phyloP scores from a whole-genome alignment of 495 filamentous ascomycete genomes.

The Penicillium robsamsonii region DNA sequence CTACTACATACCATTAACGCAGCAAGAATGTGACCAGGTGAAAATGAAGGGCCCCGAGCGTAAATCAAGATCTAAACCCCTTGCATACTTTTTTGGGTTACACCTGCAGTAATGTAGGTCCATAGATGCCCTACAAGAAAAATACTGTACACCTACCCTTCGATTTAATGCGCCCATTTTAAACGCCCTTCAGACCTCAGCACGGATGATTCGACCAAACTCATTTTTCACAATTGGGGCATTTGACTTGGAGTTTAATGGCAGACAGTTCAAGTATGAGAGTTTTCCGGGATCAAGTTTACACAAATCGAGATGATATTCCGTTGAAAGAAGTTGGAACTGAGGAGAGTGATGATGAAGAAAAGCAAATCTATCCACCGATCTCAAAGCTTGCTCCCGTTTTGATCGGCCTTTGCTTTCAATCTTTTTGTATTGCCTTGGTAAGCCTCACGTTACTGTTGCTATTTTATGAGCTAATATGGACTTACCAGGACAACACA shows the following conservation, averaged over 20 bases:
- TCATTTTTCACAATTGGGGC: slow-evolving; percentile 8
- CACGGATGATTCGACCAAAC: neutral
- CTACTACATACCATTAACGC: neutral
- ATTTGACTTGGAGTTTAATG: slow-evolving; percentile 10
- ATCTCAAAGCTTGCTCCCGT: slow-evolving; percentile 54
- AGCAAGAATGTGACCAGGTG: neutral
- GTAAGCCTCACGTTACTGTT: slow-evolving; percentile 31
- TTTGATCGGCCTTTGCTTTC: slow-evolving; percentile 57
- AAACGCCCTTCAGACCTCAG: neutral
- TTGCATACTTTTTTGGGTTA: slow-evolving; percentile 5
- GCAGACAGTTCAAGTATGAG: slow-evolving; percentile 10
- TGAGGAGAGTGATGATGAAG: slow-evolving; percentile 23
- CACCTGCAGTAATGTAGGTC: neutral
- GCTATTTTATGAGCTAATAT: neutral
- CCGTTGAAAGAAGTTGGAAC: slow-evolving; percentile 21
- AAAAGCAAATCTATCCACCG: slow-evolving; percentile 49
- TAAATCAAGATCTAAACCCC: neutral
- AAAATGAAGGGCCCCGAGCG: neutral
- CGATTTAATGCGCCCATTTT: neutral
- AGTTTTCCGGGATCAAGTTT: slow-evolving; percentile 17
- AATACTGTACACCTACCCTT: neutral
- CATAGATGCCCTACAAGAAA: neutral
- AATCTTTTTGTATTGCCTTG: slow-evolving; percentile 64
- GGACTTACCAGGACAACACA: slow-evolving; percentile 59
- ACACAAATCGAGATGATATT: slow-evolving; percentile 24